A percentile compares a stretch with the other conserved stretches of the same genome.
Conservation (phyloP, 192 early-diverging fungal genomes). For the Diversispora epigaea region DNA sequence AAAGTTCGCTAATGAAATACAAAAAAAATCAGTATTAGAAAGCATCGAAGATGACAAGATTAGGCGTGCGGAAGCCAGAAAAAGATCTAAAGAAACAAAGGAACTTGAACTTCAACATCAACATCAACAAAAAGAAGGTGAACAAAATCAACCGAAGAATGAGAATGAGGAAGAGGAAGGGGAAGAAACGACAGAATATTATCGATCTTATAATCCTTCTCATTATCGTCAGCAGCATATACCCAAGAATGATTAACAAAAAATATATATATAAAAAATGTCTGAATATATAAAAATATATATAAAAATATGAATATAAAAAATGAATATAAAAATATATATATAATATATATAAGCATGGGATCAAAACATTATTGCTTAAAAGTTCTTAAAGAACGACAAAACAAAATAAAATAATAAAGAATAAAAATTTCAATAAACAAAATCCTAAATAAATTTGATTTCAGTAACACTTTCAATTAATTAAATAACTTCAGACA, state of each 20-base stretch:
- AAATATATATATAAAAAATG: background rate
- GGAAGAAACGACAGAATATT: background rate
- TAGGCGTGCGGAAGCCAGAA: background rate
- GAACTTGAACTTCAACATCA: background rate
- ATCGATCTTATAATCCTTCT: background rate
- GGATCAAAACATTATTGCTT: too few relatives aligned
- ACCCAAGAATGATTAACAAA: background rate
- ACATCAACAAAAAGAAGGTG: background rate
- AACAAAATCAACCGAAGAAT: too few relatives aligned
- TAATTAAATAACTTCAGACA: constrained; percentile 55
- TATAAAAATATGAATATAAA: background rate
- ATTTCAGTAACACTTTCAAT: background rate
- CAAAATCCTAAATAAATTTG: background rate
- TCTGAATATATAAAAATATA: background rate
- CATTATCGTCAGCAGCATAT: background rate
- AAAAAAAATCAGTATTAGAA: background rate
- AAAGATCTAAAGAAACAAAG: background rate
- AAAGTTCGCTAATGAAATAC: background rate
- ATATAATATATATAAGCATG: too few relatives aligned
- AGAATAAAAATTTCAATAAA: background rate
- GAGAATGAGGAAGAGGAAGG: background rate
- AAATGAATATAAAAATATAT: too few relatives aligned
- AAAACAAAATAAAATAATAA: too few relatives aligned
- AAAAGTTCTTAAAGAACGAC: too few relatives aligned
- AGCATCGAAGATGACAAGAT: background rate